Conservation (phyloP, 73 alveolate species). For the Paramecium caudatum region DNA sequence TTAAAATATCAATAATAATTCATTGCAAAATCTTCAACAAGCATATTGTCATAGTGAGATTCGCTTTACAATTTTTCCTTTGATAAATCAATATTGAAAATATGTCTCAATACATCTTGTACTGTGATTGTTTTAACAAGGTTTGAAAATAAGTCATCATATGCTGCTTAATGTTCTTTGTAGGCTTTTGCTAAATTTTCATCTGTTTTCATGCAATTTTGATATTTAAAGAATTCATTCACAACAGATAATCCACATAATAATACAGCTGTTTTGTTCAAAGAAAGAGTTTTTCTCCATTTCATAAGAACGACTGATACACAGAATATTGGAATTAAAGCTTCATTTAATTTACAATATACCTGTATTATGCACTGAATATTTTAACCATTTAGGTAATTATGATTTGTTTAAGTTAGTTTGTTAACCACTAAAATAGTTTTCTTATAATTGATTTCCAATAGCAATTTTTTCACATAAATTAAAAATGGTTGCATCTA, state of each 20-base stretch:
- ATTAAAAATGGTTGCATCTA: not conserved
- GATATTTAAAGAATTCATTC: slow-evolving; percentile 31
- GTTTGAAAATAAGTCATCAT: slow-evolving; percentile 30
- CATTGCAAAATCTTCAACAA: slow-evolving; percentile 39
- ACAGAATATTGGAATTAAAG: slow-evolving; percentile 18
- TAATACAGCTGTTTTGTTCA: not conserved
- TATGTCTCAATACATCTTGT: slow-evolving; percentile 10
- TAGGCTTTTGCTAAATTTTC: slow-evolving; percentile 12
- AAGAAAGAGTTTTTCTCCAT: slow-evolving; percentile 30
- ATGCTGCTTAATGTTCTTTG: slow-evolving; percentile 7
- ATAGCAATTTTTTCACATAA: not conserved
- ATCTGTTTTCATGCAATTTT: slow-evolving; percentile 1
- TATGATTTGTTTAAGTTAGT: not conserved
- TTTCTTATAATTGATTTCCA: slow-evolving; percentile 16
- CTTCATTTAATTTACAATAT: not conserved
- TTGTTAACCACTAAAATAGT: not conserved
- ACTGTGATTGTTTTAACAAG: not conserved
- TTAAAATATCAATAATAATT: slow-evolving; percentile 5
- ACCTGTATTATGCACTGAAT: not conserved
- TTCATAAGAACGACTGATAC: slow-evolving; percentile 9
- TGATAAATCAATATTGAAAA: slow-evolving; percentile 9
- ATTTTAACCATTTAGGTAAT: not conserved
- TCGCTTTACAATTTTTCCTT: slow-evolving; percentile 44
- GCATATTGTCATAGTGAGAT: slow-evolving; percentile 33
- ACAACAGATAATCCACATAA: slow-evolving; percentile 18